Base-by-base conservation (phyloP, 2,329 filamentous ascomycete species). In the Hypoxylon rubiginosum region DNA sequence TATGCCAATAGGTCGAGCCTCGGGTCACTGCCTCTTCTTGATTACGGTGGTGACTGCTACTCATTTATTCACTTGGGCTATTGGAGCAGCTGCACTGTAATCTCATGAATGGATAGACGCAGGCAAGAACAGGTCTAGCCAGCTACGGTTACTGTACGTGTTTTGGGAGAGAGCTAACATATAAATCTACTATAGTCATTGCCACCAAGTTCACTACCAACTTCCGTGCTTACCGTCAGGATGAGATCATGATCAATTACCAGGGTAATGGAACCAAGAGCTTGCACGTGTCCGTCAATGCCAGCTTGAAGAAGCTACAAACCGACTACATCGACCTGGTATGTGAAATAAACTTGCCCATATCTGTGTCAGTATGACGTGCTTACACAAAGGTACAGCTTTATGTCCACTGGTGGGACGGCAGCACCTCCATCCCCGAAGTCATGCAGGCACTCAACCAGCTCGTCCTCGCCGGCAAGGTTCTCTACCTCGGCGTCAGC, bases 241-340 rank as follows among this genome's bases (percentile, higher is more conserved):
- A 79, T 9, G 77, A 82, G 19, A 82, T 86, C 65, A 80, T 81
- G 72, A 82, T 82, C 69, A 89, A 88, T 72, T 84, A 76, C 62
- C 79, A 79, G 24, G 90, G 90, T 1, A 91, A 91, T 72, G 84
- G 86, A 17, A 81, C 85, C 45, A 92, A 92, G 79, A 88, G 84
- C 61, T 74, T 92, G 41, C 82, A 84, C 46, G 73, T 80, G 1
- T 89, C 87, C 1, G 79, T 90, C 30, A 79, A 85, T 17, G 81
- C 79, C n/a, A 88, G 86, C 64, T 74, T 90, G 64, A 79, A 80
- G 73, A 91, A 88, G 78, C 82, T 90, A 57, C 84, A 89, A 77
- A 92, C 90, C 0, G 83, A 87, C 56, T 93, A 92, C 73, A 88
- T 93, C 62, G 91, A 93, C 72, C 74, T 91, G 58, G 84, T 86